phyloP scores from a whole-genome alignment of 345 rosid genomes.

The Gossypium anomalum region DNA sequence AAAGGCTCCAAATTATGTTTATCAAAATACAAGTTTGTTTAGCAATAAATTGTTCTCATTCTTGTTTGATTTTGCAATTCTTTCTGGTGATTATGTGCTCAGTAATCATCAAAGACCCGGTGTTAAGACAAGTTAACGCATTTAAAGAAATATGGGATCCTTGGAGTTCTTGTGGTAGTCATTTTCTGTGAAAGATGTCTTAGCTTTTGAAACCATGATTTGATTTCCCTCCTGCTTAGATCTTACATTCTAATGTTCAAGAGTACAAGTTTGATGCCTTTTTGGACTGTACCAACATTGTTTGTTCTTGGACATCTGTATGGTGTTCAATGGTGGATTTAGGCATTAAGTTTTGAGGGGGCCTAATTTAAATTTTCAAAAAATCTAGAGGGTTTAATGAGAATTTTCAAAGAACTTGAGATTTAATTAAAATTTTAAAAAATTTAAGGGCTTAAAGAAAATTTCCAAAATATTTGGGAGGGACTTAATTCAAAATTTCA shows the following conservation, averaged over 20 bases:
- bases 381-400: too few relatives aligned
- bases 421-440: too few relatives aligned
- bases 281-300: background rate
- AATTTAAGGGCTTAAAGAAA: too few relatives aligned
- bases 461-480: too few relatives aligned
- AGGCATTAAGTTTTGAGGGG: too few relatives aligned
- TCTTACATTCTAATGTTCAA: background rate
- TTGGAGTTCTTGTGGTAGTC: background rate
- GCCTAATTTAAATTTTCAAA: too few relatives aligned
- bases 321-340: background rate
- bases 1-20: background rate
- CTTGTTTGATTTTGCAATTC: background rate
- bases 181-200: background rate
- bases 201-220: conserved; percentile 3
- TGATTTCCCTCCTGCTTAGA: background rate
- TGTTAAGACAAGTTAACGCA: background rate
- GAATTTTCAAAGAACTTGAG: too few relatives aligned
- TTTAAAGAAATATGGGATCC: background rate
- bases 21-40: background rate
- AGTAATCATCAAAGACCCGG: background rate
- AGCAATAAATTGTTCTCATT: background rate
- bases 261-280: background rate
- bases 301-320: background rate
- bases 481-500: too few relatives aligned
- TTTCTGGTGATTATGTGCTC: background rate